Conservation (phyloP, 2,329 filamentous ascomycete species). For the Fusarium sp. region DNA sequence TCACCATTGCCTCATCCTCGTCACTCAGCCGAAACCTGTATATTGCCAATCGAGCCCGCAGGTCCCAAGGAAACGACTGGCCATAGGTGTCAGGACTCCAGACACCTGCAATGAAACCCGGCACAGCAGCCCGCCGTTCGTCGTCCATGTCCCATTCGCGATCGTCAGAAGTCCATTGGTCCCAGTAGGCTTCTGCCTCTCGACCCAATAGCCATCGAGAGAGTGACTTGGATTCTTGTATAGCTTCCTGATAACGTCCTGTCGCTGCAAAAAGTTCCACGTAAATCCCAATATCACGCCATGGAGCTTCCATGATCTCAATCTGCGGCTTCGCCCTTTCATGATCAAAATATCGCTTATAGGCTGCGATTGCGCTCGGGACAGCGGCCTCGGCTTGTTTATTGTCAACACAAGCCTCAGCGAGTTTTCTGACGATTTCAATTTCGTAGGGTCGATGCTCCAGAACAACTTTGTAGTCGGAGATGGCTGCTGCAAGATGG, state of each 20-base stretch:
- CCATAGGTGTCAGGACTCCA: slow-evolving; percentile 73
- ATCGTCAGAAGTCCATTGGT: slow-evolving; percentile 75
- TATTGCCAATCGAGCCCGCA: slow-evolving; percentile 84
- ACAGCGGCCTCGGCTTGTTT: slow-evolving; percentile 54
- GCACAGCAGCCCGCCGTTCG: slow-evolving; percentile 69
- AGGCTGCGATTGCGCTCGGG: slow-evolving; percentile 57
- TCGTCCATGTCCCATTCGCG: slow-evolving; percentile 87
- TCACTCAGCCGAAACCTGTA: slow-evolving; percentile 79
- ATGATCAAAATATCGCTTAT: slow-evolving; percentile 57
- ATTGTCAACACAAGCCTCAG: slow-evolving; percentile 65
- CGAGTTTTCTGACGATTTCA: slow-evolving; percentile 63
- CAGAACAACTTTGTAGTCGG: slow-evolving; percentile 65
- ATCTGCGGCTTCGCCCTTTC: slow-evolving; percentile 47
- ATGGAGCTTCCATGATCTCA: slow-evolving; percentile 59
- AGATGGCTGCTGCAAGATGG: slow-evolving; percentile 61
- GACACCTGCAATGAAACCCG: slow-evolving; percentile 65
- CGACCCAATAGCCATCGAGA: slow-evolving; percentile 86
- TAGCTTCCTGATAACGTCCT: slow-evolving; percentile 70
- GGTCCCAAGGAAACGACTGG: slow-evolving; percentile 77
- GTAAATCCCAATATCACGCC: slow-evolving; percentile 88
- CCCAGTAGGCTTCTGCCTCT: slow-evolving; percentile 79
- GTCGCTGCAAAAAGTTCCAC: slow-evolving; percentile 79
- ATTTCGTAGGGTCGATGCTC: slow-evolving; percentile 63
- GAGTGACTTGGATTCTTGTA: slow-evolving; percentile 74
- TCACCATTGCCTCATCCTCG: slow-evolving; percentile 77